Evolutionary conservation across 2,329 filamentous ascomycete species (phyloP), one percentile per base, ranked within the genome.

Genomic region (Pestalotiopsis sp.): DNA sequence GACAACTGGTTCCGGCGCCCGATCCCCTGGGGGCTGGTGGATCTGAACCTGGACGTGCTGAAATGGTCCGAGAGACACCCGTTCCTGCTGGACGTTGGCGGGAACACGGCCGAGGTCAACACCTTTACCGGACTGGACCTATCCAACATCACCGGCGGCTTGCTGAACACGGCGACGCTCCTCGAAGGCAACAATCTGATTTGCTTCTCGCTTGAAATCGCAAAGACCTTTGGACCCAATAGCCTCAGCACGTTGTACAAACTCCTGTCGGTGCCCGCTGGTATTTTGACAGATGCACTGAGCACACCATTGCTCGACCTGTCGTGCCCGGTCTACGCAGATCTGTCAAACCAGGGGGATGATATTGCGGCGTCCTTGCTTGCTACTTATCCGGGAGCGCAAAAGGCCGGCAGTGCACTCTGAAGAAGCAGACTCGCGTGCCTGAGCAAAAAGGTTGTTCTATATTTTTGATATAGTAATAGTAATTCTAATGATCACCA

Each of bases 1-100:
- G 75, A 81, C 49, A 81, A 83, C 72, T 79, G 76, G 76, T 79
- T 77, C 71, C 71, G 74, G 17, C 75, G 76, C 64, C 69, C 69
- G 64, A 31, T 70, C 20, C 58, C 68, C 23, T 81, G 81, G 75
- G 76, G 74, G 13, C 75, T 79, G 31, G 69, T 70, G 6, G 77
- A 74, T 69, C 70, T 76, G 70, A 41, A 70, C 11, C 70, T 73
- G 1, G 65, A 71, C 58, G 67, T 73, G 39, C 59, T 71, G 20
- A 70, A 64, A 45, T 66, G 76, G 4, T 73, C 74, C 38, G 71
- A 72, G 52, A 76, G 77, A 67, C 55, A 69, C 14, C 72, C 73
- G 0, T 52, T 68, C 61, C 68, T 75, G 52, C 66, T 73, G 31
- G 69, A 64, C 63, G 61, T 78, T 11, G 76, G 76, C 49, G 75